phyloP scores from a whole-genome alignment of 352 stramenopile species.

The Phytophthora citrophthora region DNA sequence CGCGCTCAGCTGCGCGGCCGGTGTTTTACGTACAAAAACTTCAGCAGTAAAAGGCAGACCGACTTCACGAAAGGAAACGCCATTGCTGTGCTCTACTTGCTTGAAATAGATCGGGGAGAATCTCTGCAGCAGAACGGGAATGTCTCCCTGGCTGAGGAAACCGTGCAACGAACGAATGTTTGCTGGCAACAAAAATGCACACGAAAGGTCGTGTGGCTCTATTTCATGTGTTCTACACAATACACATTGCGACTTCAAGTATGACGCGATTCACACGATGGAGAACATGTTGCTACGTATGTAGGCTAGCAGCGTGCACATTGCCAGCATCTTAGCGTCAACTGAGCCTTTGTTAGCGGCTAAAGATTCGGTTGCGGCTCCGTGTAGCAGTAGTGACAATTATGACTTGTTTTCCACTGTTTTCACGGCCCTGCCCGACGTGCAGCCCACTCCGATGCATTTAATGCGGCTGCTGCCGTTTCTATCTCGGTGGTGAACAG shows the following conservation, averaged over 20 bases:
- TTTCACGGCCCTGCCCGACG: constrained; percentile 4
- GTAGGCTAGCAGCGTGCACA: neutral
- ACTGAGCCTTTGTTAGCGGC: too few relatives aligned
- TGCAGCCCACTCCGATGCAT: neutral
- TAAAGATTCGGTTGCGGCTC: constrained; percentile 3
- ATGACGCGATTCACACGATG: too few relatives aligned
- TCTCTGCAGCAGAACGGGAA: too few relatives aligned
- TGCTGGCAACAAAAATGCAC: neutral
- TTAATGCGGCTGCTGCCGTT: neutral
- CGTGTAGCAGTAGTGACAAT: neutral
- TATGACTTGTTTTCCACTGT: neutral
- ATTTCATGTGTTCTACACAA: neutral
- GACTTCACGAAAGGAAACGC: neutral
- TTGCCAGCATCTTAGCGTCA: neutral
- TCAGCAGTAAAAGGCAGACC: neutral
- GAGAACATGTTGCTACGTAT: too few relatives aligned
- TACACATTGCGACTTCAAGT: too few relatives aligned
- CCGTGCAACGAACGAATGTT: too few relatives aligned
- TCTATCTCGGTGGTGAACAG: neutral
- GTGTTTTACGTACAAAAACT: too few relatives aligned
- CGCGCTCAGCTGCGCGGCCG: constrained; percentile 12
- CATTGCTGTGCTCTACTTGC: neutral
- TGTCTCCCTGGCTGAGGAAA: too few relatives aligned
- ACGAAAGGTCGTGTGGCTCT: neutral
- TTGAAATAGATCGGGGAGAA: too few relatives aligned